Percentiles rank a stretch among this genome's conserved stretches.
These are phyloP conservation scores for Alternaria panax DNA, from an alignment of 2,329 filamentous ascomycete species.

Conservation along the genomic window DNA sequence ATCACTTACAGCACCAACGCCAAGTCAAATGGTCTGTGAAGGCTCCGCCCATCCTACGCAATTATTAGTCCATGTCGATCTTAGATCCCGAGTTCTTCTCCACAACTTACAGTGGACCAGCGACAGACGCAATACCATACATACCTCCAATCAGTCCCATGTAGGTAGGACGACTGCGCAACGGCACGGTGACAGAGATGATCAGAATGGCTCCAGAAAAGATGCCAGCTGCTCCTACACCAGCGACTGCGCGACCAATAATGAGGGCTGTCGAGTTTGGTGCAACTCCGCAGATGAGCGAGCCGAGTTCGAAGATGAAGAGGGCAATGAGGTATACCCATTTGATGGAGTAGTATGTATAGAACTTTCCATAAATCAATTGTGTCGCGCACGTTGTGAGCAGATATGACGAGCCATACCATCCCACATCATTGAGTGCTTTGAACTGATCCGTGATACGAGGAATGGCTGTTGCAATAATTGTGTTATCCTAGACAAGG, in stretches of 20 bases:
- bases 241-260: slow-evolving; percentile 60
- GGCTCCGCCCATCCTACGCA: slow-evolving; percentile 51
- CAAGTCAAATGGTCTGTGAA: slow-evolving; percentile 56
- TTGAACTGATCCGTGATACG: slow-evolving; percentile 59
- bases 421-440: slow-evolving; percentile 55
- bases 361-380: slow-evolving; percentile 53
- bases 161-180: slow-evolving; percentile 57
- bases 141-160: slow-evolving; percentile 59
- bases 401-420: slow-evolving; percentile 55
- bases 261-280: slow-evolving; percentile 60
- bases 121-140: slow-evolving; percentile 58
- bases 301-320: slow-evolving; percentile 60
- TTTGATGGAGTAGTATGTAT: slow-evolving; percentile 58
- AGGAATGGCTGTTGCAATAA: slow-evolving; percentile 58
- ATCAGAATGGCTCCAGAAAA: slow-evolving; percentile 59
- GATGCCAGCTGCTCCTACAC: slow-evolving; percentile 60
- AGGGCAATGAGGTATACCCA: slow-evolving; percentile 56
- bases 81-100: background rate
- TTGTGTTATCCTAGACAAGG: slow-evolving; percentile 53
- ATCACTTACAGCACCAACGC: slow-evolving; percentile 53
- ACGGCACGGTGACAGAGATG: slow-evolving; percentile 55
- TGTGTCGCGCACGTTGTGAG: slow-evolving; percentile 53
- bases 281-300: slow-evolving; percentile 60
- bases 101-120: slow-evolving; percentile 54
- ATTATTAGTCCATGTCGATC: slow-evolving; percentile 26